phyloP scores from a whole-genome alignment of 768 basidiomycete genomes.

The Ephemerocybe angulata region DNA sequence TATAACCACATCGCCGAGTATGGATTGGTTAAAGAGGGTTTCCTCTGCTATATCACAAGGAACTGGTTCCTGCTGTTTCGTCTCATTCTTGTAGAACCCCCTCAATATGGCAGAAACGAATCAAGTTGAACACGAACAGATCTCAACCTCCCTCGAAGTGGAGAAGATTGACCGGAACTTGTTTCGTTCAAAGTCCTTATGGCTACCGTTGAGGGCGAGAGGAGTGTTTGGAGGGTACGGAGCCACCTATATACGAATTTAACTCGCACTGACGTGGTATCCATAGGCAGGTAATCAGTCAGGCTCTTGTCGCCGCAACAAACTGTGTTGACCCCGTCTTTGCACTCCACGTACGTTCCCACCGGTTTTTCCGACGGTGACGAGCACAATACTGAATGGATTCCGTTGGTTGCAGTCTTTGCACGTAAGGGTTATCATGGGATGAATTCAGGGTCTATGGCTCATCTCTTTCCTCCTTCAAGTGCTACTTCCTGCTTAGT shows the following conservation, averaged over 20 bases:
- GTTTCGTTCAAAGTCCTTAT: conserved; percentile 74
- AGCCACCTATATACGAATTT: neutral
- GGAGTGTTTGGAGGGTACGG: conserved; percentile 78
- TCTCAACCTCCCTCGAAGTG: conserved; percentile 72
- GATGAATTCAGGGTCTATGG: neutral
- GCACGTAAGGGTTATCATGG: conserved; percentile 47
- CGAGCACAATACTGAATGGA: too few species aligned
- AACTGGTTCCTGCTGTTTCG: neutral
- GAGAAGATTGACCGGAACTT: conserved; percentile 75
- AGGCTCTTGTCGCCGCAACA: conserved; percentile 79
- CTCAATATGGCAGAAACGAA: conserved; percentile 27
- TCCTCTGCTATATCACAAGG: neutral
- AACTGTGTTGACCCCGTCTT: conserved; percentile 64
- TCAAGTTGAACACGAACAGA: conserved; percentile 62
- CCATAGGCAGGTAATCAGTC: conserved; percentile 76
- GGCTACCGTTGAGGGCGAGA: conserved; percentile 54
- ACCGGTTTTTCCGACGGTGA: too few species aligned
- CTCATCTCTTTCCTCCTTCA: neutral
- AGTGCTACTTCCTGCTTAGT: conserved; percentile 82
- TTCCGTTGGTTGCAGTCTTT: conserved; percentile 65
- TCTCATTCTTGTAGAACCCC: neutral
- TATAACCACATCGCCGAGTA: too few species aligned
- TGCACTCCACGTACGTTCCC: conserved; percentile 63
- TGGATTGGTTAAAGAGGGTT: neutral
- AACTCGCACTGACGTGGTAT: neutral